A percentile compares a stretch with the other conserved stretches of the same genome.
These are phyloP conservation scores for Cytauxzoon felis DNA, from an alignment of 169 alveolate species.

Conservation along the genomic window DNA sequence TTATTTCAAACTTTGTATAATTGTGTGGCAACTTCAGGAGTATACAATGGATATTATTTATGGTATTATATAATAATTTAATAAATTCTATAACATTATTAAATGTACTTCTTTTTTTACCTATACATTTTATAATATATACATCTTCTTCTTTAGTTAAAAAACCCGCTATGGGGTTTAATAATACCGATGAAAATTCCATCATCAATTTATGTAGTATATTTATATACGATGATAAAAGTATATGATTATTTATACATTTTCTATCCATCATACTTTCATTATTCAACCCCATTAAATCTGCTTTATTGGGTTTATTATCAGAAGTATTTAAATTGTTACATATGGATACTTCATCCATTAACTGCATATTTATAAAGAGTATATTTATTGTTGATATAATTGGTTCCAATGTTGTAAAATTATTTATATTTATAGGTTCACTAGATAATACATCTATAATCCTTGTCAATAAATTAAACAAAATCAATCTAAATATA, in stretches of 20 bases:
- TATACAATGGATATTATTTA: neutral
- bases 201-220: neutral
- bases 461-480: constrained; percentile 15
- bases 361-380: constrained; percentile 29
- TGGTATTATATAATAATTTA: neutral
- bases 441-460: neutral
- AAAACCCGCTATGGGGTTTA: neutral
- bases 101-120: neutral
- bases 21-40: no score
- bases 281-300: neutral
- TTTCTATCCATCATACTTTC: neutral
- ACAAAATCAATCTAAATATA: constrained; percentile 23
- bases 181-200: neutral
- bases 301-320: neutral
- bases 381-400: constrained; percentile 45
- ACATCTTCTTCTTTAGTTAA: constrained; percentile 1
- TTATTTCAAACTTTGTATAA: no score
- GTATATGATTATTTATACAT: neutral
- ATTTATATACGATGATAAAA: neutral
- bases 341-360: neutral
- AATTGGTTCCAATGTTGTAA: constrained; percentile 27
- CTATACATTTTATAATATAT: neutral
- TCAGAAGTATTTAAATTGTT: neutral
- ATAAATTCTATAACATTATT: neutral
- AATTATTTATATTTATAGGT: neutral